Conservation (phyloP, 1,284 basidiomycete species). For the Spongiforma sp. region DNA sequence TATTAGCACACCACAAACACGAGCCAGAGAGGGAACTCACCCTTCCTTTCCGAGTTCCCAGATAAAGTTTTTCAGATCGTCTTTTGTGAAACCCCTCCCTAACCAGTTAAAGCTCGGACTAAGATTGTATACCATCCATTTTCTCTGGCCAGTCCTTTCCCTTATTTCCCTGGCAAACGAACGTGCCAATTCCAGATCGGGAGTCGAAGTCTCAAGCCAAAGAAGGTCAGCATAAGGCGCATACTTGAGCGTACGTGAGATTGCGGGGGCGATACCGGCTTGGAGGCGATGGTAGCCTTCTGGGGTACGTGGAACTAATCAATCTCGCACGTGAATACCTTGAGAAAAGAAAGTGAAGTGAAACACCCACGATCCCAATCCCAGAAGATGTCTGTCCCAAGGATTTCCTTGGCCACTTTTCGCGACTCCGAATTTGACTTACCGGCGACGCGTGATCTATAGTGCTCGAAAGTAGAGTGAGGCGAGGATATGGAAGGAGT, state of each 20-base stretch:
- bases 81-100: conserved; percentile 79
- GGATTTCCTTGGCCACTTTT: conserved; percentile 71
- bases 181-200: conserved; percentile 81
- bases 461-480: conserved; percentile 69
- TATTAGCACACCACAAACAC: no score
- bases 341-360: background rate
- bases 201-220: conserved; percentile 91
- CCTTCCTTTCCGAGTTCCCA: conserved; percentile 94
- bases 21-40: conserved; percentile 41
- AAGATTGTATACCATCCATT: conserved; percentile 93
- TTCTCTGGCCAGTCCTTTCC: conserved; percentile 51
- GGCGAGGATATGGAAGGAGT: conserved; percentile 33
- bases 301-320: conserved; percentile 79
- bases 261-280: conserved; percentile 85
- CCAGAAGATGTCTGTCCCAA: conserved; percentile 74
- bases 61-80: conserved; percentile 83
- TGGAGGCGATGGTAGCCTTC: conserved; percentile 94
- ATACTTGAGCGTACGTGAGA: conserved; percentile 81
- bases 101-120: conserved; percentile 96
- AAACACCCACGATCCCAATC: conserved; percentile 80
- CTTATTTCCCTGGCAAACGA: conserved; percentile 82
- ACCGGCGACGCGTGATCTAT: conserved; percentile 62
- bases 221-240: conserved; percentile 86
- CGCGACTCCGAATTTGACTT: conserved; percentile 81
- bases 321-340: conserved; percentile 6